Conservation (phyloP, 2,329 filamentous ascomycete species). For the Hypomyces perniciosus region DNA sequence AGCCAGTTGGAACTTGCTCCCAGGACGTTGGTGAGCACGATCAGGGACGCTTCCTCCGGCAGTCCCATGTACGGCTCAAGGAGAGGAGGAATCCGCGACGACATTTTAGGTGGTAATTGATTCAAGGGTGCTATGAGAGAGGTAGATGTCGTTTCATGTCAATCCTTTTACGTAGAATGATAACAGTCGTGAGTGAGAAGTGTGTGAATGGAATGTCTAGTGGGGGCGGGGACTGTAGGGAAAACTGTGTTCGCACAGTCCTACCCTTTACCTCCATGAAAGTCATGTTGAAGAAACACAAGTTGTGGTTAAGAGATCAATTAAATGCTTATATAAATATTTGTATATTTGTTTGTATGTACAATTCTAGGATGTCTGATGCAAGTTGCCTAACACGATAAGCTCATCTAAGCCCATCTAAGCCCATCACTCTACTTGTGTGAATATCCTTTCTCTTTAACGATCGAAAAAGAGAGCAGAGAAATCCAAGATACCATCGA, state of each 20-base stretch:
- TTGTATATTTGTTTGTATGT: too few species aligned
- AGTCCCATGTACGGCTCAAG: conserved; percentile 58
- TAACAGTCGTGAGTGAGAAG: background rate
- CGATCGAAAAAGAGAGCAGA: too few species aligned
- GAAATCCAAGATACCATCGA: too few species aligned
- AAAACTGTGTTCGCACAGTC: conserved; percentile 6
- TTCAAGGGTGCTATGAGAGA: background rate
- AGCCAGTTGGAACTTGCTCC: conserved; percentile 63
- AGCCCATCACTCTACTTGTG: too few species aligned
- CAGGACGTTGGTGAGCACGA: conserved; percentile 62
- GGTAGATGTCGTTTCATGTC: background rate
- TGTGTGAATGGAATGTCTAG: conserved; percentile 1
- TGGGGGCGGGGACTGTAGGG: conserved; percentile 16
- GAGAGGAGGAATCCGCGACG: conserved; percentile 54
- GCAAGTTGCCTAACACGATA: too few species aligned
- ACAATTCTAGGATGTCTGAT: too few species aligned
- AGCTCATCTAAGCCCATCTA: too few species aligned
- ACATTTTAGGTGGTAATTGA: conserved; percentile 25
- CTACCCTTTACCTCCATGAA: background rate
- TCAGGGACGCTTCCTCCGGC: conserved; percentile 52
- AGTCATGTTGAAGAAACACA: too few species aligned
- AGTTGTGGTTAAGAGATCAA: background rate
- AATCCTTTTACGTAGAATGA: background rate
- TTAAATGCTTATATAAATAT: background rate
- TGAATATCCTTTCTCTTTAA: too few species aligned